A percentile compares a stretch with the other conserved stretches of the same genome.
These are phyloP conservation scores for Pseudogymnoascus sp. DNA, from an alignment of 2,329 filamentous ascomycete genomes.

Conservation along the genomic window DNA sequence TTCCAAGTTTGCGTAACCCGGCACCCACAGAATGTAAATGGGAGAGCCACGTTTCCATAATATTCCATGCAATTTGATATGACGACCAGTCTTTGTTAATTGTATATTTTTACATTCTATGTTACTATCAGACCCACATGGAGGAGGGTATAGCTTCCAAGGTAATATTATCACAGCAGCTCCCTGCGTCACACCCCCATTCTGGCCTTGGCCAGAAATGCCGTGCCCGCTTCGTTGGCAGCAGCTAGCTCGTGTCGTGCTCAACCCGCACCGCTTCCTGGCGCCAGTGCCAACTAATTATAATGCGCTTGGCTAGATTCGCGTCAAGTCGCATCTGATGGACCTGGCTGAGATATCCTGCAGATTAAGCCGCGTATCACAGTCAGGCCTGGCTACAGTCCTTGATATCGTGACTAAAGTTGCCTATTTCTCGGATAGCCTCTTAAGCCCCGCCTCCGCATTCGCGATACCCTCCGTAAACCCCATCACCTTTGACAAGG, in stretches of 20 bases:
- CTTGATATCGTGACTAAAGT: neutral
- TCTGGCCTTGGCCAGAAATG: neutral
- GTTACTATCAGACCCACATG: slow-evolving; percentile 2
- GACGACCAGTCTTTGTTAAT: neutral
- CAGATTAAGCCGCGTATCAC: neutral
- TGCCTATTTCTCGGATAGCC: slow-evolving; percentile 11
- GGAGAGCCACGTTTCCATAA: neutral
- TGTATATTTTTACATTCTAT: slow-evolving; percentile 3
- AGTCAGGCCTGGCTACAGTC: neutral
- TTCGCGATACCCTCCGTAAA: slow-evolving; percentile 46
- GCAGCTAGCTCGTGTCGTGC: neutral
- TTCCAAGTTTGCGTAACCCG: slow-evolving; percentile 3
- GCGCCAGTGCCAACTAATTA: slow-evolving; percentile 2
- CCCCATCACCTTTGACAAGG: slow-evolving; percentile 47
- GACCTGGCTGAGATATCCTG: neutral
- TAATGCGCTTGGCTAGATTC: neutral
- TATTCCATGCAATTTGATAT: slow-evolving; percentile 1
- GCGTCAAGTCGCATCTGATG: neutral
- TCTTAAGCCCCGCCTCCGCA: slow-evolving; percentile 44
- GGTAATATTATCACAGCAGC: slow-evolving; percentile 7
- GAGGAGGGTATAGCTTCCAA: neutral
- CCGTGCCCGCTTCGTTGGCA: neutral
- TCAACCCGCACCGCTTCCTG: neutral
- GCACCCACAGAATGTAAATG: neutral
- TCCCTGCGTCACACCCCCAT: slow-evolving; percentile 1